Percentiles rank a stretch among this genome's conserved stretches.
Evolutionary conservation across 768 basidiomycete genomes (phyloP).

Genomic region (Russula vinacea): DNA sequence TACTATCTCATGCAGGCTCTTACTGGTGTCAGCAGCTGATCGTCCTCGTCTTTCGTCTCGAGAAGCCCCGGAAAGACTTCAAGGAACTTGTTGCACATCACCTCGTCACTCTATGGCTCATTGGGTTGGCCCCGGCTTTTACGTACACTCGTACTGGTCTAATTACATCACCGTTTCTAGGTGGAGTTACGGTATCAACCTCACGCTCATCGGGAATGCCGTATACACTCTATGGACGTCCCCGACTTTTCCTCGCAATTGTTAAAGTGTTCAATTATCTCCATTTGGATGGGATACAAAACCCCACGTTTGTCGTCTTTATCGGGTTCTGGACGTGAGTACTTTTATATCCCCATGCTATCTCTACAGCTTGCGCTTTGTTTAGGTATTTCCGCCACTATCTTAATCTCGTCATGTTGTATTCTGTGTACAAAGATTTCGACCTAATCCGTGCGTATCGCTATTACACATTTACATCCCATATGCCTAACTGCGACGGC

Average conservation of each 20-base stretch:
- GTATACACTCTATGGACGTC: slow-evolving; percentile 97
- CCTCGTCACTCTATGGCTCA: slow-evolving; percentile 89
- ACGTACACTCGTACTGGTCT: not conserved
- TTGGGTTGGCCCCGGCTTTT: slow-evolving; percentile 56
- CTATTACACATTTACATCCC: not conserved
- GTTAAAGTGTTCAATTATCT: slow-evolving; percentile 90
- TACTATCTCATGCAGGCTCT: slow-evolving; percentile 93
- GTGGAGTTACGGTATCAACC: slow-evolving; percentile 78
- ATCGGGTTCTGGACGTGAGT: slow-evolving; percentile 79
- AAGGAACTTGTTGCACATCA: slow-evolving; percentile 86
- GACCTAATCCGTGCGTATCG: slow-evolving; percentile 64
- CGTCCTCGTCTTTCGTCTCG: slow-evolving; percentile 77
- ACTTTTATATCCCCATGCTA: not conserved
- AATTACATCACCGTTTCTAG: slow-evolving; percentile 39
- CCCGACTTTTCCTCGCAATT: slow-evolving; percentile 88
- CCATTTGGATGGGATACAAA: slow-evolving; percentile 59
- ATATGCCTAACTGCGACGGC: not conserved
- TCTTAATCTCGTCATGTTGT: slow-evolving; percentile 80
- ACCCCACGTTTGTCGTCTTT: slow-evolving; percentile 61
- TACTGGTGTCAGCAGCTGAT: slow-evolving; percentile 96
- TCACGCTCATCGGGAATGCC: slow-evolving; percentile 86
- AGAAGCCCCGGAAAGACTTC: slow-evolving; percentile 94
- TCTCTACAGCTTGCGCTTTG: not conserved
- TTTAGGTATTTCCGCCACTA: slow-evolving; percentile 91
- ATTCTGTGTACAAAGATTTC: slow-evolving; percentile 81